Evolutionary conservation across 2,329 filamentous ascomycete species (phyloP), one percentile per base, ranked within the genome.

Genomic region (Exophiala calicioides): DNA sequence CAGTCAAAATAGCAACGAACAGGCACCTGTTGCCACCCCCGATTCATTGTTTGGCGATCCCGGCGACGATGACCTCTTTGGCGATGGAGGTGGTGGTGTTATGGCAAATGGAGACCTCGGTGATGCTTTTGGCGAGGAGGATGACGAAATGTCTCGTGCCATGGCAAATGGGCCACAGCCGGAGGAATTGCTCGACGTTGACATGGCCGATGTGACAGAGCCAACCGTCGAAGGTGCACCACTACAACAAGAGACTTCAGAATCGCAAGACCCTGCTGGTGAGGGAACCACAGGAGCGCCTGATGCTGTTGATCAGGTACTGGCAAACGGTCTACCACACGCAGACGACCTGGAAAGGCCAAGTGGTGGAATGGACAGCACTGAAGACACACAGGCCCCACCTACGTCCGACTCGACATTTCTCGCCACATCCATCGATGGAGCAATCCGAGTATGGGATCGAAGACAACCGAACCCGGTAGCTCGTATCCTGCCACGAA

Each of bases 41-140:
- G 86, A 91, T 52, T 95, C 88, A 36, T 73, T 96, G 0, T 96
- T 96, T 61, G 86, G 82, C 8, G 89, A 88, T 57, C 81, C 83
- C 15, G 70, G 70, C 15, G 82, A 79, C 0, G 89, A 90, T 35
- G 95, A 90, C 2, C 74, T 98, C 1, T 98, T 97, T 64, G 93
- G 91, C 2, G 90, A 94, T 57, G 85, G 79, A 43, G 82, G 85
- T 65, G 84, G 68, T 63, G 73, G 69, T 18, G 71, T 66, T 34
- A 67, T 64, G 9, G 67, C 68, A 27, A 68, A 70, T 16, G 72
- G 70, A 55, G 75, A 67, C 53, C 77, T 67, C 63, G 72, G 78
- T 18, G 83, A 80, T 33, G 70, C 67, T 3, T 94, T 89, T 63
- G 86, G 80, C 0, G 89, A 95, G 32, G 89, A 95, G 30, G 89